Evolutionary conservation across 129 eudicot species (phyloP).

Genomic region (Escallonia rubra): DNA sequence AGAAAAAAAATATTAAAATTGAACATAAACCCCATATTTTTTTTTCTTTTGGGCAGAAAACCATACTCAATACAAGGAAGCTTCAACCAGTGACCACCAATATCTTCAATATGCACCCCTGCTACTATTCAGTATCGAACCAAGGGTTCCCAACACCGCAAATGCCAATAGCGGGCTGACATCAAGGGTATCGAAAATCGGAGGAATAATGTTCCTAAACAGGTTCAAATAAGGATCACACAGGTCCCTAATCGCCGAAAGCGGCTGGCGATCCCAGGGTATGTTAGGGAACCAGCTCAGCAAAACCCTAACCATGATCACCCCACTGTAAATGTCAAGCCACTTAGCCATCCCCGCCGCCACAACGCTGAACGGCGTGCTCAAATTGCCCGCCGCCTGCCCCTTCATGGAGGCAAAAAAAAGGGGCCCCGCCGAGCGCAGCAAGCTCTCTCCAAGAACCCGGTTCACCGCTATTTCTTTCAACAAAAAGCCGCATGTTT

Average conservation of each 20-base stretch:
- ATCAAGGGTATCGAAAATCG: slow-evolving; percentile 70
- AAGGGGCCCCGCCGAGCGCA: slow-evolving; percentile 40
- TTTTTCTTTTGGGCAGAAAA: no score
- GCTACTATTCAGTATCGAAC: slow-evolving; percentile 28
- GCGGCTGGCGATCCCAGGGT: slow-evolving; percentile 93
- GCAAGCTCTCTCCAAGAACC: slow-evolving; percentile 23
- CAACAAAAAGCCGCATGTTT: slow-evolving; percentile 13
- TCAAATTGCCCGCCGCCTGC: slow-evolving; percentile 28
- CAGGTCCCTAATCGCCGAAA: slow-evolving; percentile 70
- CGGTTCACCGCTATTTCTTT: slow-evolving; percentile 10
- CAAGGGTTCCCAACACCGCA: slow-evolving; percentile 54
- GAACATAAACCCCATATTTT: no score
- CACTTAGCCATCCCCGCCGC: slow-evolving; percentile 83
- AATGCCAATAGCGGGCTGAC: slow-evolving; percentile 89
- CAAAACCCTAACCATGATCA: slow-evolving; percentile 91
- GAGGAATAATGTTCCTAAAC: slow-evolving; percentile 83
- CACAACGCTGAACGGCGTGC: slow-evolving; percentile 81
- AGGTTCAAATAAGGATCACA: slow-evolving; percentile 91
- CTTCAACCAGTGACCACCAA: background rate
- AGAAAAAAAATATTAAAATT: no score
- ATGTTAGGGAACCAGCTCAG: slow-evolving; percentile 96
- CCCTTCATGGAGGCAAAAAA: slow-evolving; percentile 59
- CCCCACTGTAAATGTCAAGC: slow-evolving; percentile 76
- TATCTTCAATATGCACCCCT: slow-evolving; percentile 15
- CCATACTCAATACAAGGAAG: no score